phyloP scores from a whole-genome alignment of 2,329 filamentous ascomycete species.

The Fusarium sp. region DNA sequence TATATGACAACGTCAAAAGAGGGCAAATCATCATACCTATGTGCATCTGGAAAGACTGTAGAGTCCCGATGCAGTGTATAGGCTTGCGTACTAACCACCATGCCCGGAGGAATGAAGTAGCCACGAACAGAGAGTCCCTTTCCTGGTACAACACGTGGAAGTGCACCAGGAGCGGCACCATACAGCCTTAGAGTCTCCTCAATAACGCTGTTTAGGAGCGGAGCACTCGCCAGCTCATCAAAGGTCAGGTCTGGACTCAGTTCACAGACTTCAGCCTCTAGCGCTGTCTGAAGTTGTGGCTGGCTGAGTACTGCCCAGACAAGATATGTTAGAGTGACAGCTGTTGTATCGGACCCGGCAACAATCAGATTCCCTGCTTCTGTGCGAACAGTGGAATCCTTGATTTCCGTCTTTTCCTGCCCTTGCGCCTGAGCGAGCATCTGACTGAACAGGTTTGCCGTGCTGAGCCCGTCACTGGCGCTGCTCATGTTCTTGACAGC shows the following conservation, averaged over 20 bases:
- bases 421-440: not conserved
- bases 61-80: constrained; percentile 20
- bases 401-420: not conserved
- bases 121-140: not conserved
- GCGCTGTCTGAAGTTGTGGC: not conserved
- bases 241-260: not conserved
- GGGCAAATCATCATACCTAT: not conserved
- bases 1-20: not conserved
- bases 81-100: constrained; percentile 20
- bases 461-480: not conserved
- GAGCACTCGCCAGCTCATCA: constrained; percentile 8
- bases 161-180: constrained; percentile 24
- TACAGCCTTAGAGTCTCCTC: constrained; percentile 29
- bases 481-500: not conserved
- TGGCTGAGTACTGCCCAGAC: constrained; percentile 27
- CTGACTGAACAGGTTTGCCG: not conserved
- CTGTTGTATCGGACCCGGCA: constrained; percentile 23
- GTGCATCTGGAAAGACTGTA: not conserved
- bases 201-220: constrained; percentile 18
- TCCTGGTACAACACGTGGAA: constrained; percentile 6
- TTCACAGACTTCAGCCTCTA: constrained; percentile 7
- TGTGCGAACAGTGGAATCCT: not conserved
- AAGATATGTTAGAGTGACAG: constrained; percentile 23
- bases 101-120: not conserved
- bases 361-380: constrained; percentile 22